Conservation (phyloP, 1,284 basidiomycete genomes). For the Moesziomyces antarcticus region DNA sequence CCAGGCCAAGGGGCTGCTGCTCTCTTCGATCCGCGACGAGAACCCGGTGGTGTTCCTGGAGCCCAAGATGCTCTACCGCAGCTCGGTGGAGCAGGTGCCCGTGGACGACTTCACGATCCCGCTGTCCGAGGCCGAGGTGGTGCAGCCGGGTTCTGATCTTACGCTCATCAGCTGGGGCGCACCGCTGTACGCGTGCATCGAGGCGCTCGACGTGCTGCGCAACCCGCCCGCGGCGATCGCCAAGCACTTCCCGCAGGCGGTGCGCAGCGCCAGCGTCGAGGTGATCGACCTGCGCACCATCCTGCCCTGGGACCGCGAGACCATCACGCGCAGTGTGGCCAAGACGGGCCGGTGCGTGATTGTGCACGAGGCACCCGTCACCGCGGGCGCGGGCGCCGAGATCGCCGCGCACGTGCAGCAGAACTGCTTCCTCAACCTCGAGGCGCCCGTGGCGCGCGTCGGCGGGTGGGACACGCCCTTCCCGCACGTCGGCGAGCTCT, state of each 20-base stretch:
- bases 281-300: conserved; percentile 91
- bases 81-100: conserved; percentile 91
- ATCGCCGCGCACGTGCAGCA: conserved; percentile 58
- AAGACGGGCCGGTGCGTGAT: conserved; percentile 61
- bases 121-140: conserved; percentile 80
- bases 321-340: conserved; percentile 42
- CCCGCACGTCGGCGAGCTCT: conserved; percentile 55
- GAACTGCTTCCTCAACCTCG: conserved; percentile 56
- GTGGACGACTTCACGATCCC: conserved; percentile 86
- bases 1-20: conserved; percentile 90
- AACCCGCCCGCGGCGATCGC: conserved; percentile 78
- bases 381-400: conserved; percentile 56
- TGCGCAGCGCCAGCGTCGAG: conserved; percentile 82
- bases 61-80: conserved; percentile 88
- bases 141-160: conserved; percentile 80
- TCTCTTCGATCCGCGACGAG: conserved; percentile 86
- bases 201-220: conserved; percentile 77
- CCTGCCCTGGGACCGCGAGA: conserved; percentile 86
- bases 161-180: conserved; percentile 92
- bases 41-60: conserved; percentile 96
- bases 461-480: conserved; percentile 60
- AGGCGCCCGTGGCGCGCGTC: conserved; percentile 48
- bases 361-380: conserved; percentile 62
- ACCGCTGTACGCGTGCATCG: conserved; percentile 88
- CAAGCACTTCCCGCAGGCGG: conserved; percentile 75